These are phyloP conservation scores for Aureobasidium sp. DNA, from an alignment of 2,329 filamentous ascomycete species.

Conservation along the genomic window DNA sequence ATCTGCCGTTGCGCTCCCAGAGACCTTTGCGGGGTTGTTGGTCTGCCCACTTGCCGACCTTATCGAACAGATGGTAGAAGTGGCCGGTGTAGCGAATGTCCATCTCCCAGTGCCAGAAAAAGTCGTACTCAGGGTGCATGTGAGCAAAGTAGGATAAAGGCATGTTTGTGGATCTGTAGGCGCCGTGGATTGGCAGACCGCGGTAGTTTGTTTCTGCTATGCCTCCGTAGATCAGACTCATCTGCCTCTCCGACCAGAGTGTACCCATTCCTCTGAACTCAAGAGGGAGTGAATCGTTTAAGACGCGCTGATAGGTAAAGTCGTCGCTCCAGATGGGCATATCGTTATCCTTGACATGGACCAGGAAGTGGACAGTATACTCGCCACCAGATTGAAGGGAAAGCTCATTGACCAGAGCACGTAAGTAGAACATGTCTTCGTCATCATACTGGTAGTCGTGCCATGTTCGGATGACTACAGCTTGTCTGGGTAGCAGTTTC, in stretches of 20 bases:
- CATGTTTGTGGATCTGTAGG: conserved; percentile 73
- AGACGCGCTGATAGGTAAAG: conserved; percentile 60
- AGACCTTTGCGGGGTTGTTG: conserved; percentile 61
- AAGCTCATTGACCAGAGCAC: conserved; percentile 71
- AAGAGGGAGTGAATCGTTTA: conserved; percentile 36
- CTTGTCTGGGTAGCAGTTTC: conserved; percentile 52
- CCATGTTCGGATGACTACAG: conserved; percentile 76
- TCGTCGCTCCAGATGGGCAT: conserved; percentile 75
- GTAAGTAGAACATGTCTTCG: conserved; percentile 74
- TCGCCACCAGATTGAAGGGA: conserved; percentile 70
- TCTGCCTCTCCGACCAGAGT: conserved; percentile 44
- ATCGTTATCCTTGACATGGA: conserved; percentile 75
- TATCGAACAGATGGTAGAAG: conserved; percentile 70
- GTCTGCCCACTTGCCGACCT: conserved; percentile 56
- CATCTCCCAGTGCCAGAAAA: conserved; percentile 95
- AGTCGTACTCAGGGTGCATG: conserved; percentile 79
- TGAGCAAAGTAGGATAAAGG: conserved; percentile 90
- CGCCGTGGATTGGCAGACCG: conserved; percentile 60
- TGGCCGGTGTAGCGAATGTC: conserved; percentile 85
- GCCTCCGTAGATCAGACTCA: conserved; percentile 46
- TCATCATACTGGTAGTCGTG: conserved; percentile 68
- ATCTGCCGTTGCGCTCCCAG: conserved; percentile 69
- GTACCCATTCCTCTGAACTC: conserved; percentile 46
- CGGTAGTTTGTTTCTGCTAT: conserved; percentile 42
- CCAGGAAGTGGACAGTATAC: conserved; percentile 72